A percentile compares a stretch with the other conserved stretches of the same genome.
Evolutionary conservation across 2,329 filamentous ascomycete genomes (phyloP).

Genomic region (Xylariales sp.): DNA sequence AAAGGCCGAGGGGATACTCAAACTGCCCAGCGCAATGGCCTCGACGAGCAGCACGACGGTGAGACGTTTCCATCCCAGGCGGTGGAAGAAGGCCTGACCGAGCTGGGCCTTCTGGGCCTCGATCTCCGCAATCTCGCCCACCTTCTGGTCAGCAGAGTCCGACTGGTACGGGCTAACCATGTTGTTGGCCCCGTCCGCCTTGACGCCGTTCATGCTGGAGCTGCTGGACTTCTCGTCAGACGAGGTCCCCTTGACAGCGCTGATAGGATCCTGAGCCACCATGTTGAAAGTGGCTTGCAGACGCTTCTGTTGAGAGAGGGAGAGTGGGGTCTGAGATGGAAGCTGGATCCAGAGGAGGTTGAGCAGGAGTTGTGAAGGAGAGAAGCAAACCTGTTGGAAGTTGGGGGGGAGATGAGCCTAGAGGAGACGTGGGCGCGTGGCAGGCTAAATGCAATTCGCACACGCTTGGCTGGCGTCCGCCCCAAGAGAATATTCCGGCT

Average conservation of each 20-base stretch:
- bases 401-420: no score
- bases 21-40: slow-evolving; percentile 49
- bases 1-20: slow-evolving; percentile 48
- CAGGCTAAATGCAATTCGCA: no score
- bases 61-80: slow-evolving; percentile 53
- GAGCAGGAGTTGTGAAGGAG: no score
- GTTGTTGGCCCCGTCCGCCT: slow-evolving; percentile 1
- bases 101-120: no score
- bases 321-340: neutral
- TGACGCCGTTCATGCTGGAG: slow-evolving; percentile 4
- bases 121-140: slow-evolving; percentile 31
- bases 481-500: no score
- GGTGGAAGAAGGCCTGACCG: slow-evolving; percentile 46
- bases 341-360: neutral
- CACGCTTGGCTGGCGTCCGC: no score
- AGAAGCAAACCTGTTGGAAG: no score
- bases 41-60: slow-evolving; percentile 53
- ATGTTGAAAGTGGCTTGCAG: slow-evolving; percentile 7
- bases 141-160: slow-evolving; percentile 14
- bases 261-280: slow-evolving; percentile 2
- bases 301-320: neutral
- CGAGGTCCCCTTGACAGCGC: slow-evolving; percentile 1
- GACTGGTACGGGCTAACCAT: neutral
- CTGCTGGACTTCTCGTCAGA: slow-evolving; percentile 4
- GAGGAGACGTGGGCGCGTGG: no score